Evolutionary conservation across 2,329 filamentous ascomycete genomes (phyloP).

Genomic region (Colletotrichum sp.): DNA sequence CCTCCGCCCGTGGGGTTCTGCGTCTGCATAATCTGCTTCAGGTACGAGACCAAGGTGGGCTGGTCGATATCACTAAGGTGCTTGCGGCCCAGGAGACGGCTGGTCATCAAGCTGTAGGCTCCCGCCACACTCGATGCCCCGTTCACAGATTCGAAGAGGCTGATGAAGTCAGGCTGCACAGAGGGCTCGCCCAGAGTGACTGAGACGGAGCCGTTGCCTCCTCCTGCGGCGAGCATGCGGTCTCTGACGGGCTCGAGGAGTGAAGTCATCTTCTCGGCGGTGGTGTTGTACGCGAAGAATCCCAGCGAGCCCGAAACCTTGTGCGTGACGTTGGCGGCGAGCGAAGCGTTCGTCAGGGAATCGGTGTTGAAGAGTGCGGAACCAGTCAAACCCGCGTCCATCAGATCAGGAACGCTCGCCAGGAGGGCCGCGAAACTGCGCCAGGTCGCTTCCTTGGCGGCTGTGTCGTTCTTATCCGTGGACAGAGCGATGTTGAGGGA

Average conservation of each 20-base stretch:
- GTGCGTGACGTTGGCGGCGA: neutral
- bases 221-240: neutral
- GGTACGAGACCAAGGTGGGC: neutral
- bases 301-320: neutral
- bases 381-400: neutral
- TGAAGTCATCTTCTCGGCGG: neutral
- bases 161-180: neutral
- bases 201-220: neutral
- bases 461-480: neutral
- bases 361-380: neutral
- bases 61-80: constrained; percentile 10
- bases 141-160: constrained; percentile 8
- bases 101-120: constrained; percentile 3
- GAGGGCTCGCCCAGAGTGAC: neutral
- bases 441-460: neutral
- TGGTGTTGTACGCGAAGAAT: constrained; percentile 5
- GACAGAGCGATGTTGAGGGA: neutral
- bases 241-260: neutral
- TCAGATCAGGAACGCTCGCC: neutral
- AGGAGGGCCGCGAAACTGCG: neutral
- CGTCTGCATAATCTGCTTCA: neutral
- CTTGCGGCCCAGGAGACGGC: constrained; percentile 19
- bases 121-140: neutral
- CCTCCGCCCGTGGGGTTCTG: neutral
- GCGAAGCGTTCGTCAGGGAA: neutral